Percentiles rank a stretch among this genome's conserved stretches.
Evolutionary conservation across 345 rosid species (phyloP).

Genomic region (Rhizophora mangle): DNA sequence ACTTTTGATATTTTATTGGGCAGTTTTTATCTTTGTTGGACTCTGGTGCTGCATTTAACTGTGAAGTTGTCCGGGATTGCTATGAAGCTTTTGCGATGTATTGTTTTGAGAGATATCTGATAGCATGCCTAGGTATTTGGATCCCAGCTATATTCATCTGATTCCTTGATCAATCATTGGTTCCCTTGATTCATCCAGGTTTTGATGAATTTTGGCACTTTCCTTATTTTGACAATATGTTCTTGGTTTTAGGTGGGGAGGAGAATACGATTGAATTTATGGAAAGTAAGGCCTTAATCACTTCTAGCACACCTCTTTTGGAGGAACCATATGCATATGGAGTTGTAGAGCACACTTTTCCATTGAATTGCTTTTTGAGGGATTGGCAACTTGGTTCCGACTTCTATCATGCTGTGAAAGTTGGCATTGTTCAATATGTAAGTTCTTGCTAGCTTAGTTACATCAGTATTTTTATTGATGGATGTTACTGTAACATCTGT

Average conservation of each 20-base stretch:
- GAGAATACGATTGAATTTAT: slow-evolving; percentile 84
- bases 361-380: slow-evolving; percentile 63
- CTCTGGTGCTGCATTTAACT: slow-evolving; percentile 90
- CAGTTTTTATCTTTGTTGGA: slow-evolving; percentile 90
- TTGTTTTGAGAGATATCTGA: slow-evolving; percentile 97
- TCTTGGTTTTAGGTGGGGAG: slow-evolving; percentile 69
- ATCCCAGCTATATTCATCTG: slow-evolving; percentile 1
- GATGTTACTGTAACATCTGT: slow-evolving; percentile 6
- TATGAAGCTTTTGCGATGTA: slow-evolving; percentile 98
- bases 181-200: background rate
- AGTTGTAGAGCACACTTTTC: slow-evolving; percentile 95
- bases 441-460: slow-evolving; percentile 27
- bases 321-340: slow-evolving; percentile 82
- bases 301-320: slow-evolving; percentile 70
- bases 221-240: slow-evolving; percentile 13
- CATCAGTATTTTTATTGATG: background rate
- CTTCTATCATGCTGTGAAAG: slow-evolving; percentile 90
- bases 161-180: slow-evolving; percentile 1
- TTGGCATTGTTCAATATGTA: slow-evolving; percentile 99
- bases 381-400: slow-evolving; percentile 90
- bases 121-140: slow-evolving; percentile 88
- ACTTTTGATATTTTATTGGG: slow-evolving; percentile 24
- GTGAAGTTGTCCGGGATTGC: slow-evolving; percentile 93
- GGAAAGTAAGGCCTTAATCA: slow-evolving; percentile 72
- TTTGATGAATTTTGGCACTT: slow-evolving; percentile 1